Evolutionary conservation across 805 yeast genomes (phyloP).

Genomic region (Ascoidea tarda): DNA sequence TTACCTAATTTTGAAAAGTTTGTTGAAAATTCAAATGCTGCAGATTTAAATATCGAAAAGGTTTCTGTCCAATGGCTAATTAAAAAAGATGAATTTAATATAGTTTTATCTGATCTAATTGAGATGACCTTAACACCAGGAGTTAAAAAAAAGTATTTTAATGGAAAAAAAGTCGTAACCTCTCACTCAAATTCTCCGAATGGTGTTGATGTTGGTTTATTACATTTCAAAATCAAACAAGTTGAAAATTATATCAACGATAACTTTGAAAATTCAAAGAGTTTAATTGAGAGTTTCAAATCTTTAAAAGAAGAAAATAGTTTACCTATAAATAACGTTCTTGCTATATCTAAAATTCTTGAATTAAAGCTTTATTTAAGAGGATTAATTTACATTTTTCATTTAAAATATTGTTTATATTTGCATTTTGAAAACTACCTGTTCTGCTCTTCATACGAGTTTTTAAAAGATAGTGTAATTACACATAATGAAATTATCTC

Average conservation of each 20-base stretch:
- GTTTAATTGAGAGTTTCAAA: background rate
- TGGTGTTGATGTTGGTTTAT: background rate
- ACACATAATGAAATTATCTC: background rate
- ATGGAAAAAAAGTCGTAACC: background rate
- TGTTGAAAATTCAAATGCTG: background rate
- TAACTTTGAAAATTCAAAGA: background rate
- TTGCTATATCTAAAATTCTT: background rate
- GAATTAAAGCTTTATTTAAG: background rate
- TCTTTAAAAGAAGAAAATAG: background rate
- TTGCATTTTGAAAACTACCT: background rate
- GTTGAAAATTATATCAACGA: background rate
- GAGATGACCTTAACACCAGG: background rate
- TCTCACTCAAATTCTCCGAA: background rate
- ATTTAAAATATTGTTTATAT: no score
- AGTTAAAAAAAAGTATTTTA: background rate
- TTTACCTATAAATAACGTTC: no score
- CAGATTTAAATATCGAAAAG: background rate
- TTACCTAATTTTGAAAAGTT: background rate
- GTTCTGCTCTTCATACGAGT: no score
- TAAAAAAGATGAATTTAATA: background rate
- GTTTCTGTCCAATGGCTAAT: background rate
- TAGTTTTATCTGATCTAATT: background rate
- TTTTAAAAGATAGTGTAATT: background rate
- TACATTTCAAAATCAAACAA: background rate
- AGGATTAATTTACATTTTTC: no score